Evolutionary conservation across 768 basidiomycete genomes (phyloP).

Genomic region (Rhodotorula toruloides): DNA sequence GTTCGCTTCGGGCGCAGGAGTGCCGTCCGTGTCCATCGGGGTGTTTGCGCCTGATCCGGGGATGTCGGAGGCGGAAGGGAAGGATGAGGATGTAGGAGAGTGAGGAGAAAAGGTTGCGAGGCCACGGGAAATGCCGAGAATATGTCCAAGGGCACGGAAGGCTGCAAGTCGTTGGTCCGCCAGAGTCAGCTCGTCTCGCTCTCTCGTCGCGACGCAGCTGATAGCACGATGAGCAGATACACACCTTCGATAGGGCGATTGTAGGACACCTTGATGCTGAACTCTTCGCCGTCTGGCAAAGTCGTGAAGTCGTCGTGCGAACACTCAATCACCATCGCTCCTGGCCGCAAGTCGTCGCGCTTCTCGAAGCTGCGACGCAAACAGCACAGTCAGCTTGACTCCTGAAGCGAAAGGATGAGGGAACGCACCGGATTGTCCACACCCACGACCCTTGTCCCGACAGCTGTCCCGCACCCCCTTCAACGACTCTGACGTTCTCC

Average conservation of each 20-base stretch:
- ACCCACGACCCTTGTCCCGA: not conserved
- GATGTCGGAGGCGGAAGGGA: not conserved
- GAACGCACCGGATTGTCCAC: constrained; percentile 17
- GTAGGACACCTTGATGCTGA: constrained; percentile 29
- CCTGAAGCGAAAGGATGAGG: not conserved
- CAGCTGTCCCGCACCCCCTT: constrained; percentile 1
- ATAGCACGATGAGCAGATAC: not conserved
- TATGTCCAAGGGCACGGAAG: constrained; percentile 38
- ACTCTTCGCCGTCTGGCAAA: not conserved
- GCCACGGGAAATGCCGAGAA: constrained; percentile 31
- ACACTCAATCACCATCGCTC: constrained; percentile 17
- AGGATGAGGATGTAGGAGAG: not conserved
- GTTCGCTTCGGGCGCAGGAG: too few relatives aligned
- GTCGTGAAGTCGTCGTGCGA: constrained; percentile 33
- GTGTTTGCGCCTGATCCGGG: not conserved
- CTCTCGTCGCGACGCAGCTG: not conserved
- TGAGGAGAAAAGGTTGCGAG: constrained; percentile 27
- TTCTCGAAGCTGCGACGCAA: constrained; percentile 27
- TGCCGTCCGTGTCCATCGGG: too few relatives aligned
- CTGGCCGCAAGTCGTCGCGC: not conserved
- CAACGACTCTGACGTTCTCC: constrained; percentile 23
- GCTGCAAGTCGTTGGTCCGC: constrained; percentile 12
- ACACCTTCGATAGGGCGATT: constrained; percentile 33
- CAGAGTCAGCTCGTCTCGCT: constrained; percentile 6
- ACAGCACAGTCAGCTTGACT: too few relatives aligned